phyloP scores from a whole-genome alignment of 2,329 filamentous ascomycete species.

The Ascochyta pisi region DNA sequence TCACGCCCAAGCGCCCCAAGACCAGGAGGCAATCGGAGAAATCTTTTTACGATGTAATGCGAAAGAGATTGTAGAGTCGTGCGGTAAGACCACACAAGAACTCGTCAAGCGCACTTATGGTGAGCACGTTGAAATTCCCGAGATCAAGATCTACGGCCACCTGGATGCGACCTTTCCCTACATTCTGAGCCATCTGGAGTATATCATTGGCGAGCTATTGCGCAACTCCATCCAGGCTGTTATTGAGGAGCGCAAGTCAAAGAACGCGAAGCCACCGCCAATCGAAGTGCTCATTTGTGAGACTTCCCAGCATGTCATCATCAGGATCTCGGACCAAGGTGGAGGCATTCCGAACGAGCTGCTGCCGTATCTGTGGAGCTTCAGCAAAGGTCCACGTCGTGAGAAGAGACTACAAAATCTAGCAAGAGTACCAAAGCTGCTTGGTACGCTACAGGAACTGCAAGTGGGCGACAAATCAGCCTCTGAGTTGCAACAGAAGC shows the following conservation, averaged over 20 bases:
- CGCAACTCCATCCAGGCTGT: constrained; percentile 94
- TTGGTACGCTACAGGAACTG: constrained; percentile 91
- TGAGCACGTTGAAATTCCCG: constrained; percentile 72
- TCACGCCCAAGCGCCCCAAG: constrained; percentile 68
- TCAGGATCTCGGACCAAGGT: constrained; percentile 93
- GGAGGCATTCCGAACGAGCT: constrained; percentile 88
- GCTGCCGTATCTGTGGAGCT: constrained; percentile 92
- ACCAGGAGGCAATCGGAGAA: constrained; percentile 89
- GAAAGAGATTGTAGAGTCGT: constrained; percentile 84
- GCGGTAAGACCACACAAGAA: constrained; percentile 75
- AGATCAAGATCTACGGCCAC: constrained; percentile 84
- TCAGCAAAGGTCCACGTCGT: constrained; percentile 87
- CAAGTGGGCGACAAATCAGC: constrained; percentile 48
- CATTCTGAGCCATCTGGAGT: constrained; percentile 94
- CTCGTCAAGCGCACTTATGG: constrained; percentile 80
- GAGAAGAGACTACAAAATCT: constrained; percentile 83
- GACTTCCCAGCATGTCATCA: constrained; percentile 91
- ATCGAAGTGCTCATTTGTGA: constrained; percentile 96
- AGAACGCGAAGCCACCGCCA: constrained; percentile 68
- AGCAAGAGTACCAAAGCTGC: constrained; percentile 84
- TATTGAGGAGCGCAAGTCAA: constrained; percentile 71
- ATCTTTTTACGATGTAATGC: constrained; percentile 94
- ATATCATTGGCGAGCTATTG: constrained; percentile 93
- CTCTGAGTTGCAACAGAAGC: constrained; percentile 24
- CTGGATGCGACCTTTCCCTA: constrained; percentile 92